phyloP scores from a whole-genome alignment of 225 moss, liverwort and hornwort genomes.

The Sphagnum contortum region DNA sequence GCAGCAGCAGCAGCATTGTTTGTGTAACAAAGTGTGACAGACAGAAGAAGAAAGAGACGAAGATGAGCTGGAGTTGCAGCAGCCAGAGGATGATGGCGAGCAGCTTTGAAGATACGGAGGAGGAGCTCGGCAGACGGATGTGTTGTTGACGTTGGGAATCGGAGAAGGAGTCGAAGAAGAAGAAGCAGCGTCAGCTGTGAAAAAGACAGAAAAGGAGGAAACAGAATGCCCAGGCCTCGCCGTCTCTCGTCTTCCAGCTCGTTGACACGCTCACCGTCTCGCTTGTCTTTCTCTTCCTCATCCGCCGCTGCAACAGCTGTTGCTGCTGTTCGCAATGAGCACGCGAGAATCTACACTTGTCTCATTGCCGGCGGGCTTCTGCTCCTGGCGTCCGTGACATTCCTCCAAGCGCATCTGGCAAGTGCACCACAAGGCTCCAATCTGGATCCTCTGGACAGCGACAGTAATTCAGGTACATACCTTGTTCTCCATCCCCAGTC shows the following conservation, averaged over 20 bases:
- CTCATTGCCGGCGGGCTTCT: conserved; percentile 48
- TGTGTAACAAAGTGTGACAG: no score
- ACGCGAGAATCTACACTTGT: conserved; percentile 40
- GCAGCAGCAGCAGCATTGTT: no score
- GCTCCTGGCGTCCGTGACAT: conserved; percentile 47
- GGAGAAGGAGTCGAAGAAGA: no score
- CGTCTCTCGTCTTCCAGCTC: conserved; percentile 21
- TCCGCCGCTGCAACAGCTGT: no score
- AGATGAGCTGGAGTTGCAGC: no score
- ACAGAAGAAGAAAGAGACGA: no score
- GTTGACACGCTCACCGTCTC: conserved; percentile 43
- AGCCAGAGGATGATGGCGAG: no score
- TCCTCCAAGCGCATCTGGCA: conserved; percentile 46
- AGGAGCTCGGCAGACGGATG: no score
- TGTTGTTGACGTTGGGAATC: no score
- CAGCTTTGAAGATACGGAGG: no score
- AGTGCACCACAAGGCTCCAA: conserved; percentile 25
- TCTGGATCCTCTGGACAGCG: conserved; percentile 48
- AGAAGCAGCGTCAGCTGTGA: no score
- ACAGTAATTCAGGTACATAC: conserved; percentile 25
- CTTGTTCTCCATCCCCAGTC: no score
- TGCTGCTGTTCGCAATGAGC: conserved; percentile 14
- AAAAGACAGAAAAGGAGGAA: not conserved
- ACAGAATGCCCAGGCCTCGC: conserved; percentile 64
- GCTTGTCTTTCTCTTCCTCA: conserved; percentile 31